Conservation (phyloP, 331 rosid genomes). For the Spiraea crenata region DNA sequence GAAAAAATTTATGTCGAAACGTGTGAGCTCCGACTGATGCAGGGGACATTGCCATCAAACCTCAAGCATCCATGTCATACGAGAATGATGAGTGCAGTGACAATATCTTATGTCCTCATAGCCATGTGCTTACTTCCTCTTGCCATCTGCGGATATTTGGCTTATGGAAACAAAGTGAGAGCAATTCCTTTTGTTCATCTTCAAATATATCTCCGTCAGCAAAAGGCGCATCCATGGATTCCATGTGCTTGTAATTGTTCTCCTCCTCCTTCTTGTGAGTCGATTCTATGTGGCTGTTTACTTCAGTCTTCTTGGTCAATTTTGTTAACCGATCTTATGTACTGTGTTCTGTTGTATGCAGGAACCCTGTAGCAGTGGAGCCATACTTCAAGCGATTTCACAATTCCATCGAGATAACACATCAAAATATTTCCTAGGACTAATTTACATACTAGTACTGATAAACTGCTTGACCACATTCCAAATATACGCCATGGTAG, state of each 20-base stretch:
- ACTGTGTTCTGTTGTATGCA: constrained; percentile 11
- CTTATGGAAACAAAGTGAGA: constrained; percentile 53
- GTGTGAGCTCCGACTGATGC: not conserved
- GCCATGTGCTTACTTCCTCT: constrained; percentile 49
- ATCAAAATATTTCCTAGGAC: constrained; percentile 36
- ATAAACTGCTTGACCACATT: constrained; percentile 42
- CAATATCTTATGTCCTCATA: constrained; percentile 39
- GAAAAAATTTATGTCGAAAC: not conserved
- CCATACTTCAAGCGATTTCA: constrained; percentile 35
- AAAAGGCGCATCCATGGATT: no score
- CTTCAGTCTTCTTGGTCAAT: no score
- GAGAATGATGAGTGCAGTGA: constrained; percentile 48
- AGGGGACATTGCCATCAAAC: constrained; percentile 64
- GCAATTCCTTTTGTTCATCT: not conserved
- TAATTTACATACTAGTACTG: constrained; percentile 38
- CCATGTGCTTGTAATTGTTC: no score
- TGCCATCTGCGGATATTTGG: constrained; percentile 62
- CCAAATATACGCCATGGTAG: constrained; percentile 64
- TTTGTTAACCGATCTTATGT: no score
- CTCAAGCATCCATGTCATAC: constrained; percentile 26
- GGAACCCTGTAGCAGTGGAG: constrained; percentile 28
- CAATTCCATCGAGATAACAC: constrained; percentile 33
- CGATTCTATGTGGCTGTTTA: no score
- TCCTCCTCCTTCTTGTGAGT: no score
- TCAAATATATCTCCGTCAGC: not conserved